Base-by-base conservation (phyloP, 352 stramenopile species). In the Lagenidium giganteum region DNA sequence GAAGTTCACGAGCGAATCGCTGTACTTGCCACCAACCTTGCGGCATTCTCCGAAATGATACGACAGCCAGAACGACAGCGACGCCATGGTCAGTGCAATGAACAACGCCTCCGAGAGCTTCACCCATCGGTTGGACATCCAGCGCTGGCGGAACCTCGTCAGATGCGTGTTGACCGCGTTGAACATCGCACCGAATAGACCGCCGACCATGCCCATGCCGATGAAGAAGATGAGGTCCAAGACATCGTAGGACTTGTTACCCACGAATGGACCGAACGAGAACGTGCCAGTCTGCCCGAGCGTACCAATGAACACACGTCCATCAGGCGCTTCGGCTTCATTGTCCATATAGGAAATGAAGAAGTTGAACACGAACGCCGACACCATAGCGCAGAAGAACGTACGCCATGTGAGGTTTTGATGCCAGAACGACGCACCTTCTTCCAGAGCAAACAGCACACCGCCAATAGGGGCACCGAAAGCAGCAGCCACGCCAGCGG, bases 381-480 rank as follows among this genome's bases (percentile, higher is more conserved):
- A 86, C 16, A 93, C 73, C 90, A 99, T 98, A 11, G 95, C 92
- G 61, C 94, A 98, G 57, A 98, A 98, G 53, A 98, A 98, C 8
- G 88, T 95, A 37, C 95, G 74, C 96, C 96, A 99, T 17, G 96
- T 99, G 11, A 99, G 76, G 50, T 96, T 97, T 37, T 97, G 96
- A 37, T 95, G 95, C 96, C 96, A 99, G 67, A 98, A 99, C 12
- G 89, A 98, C 5, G 96, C 92, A 30, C 95, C 95, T 72, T 99
- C 97, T 64, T 99, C 97, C 7, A 99, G 61, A 11, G 86, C 90
- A 47, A 99, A 99, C 12, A 99, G 50, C 32, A 99, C 95, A 36
- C 97, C 97, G 34, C 97, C 97, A 44, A 99, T 98, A 1, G 97
- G 97, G 8, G 96, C 95, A 17, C 92, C 93, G 48, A 99, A 99